These are phyloP conservation scores for Cladosporium velox DNA, from an alignment of 2,329 filamentous ascomycete genomes.

Conservation along the genomic window DNA sequence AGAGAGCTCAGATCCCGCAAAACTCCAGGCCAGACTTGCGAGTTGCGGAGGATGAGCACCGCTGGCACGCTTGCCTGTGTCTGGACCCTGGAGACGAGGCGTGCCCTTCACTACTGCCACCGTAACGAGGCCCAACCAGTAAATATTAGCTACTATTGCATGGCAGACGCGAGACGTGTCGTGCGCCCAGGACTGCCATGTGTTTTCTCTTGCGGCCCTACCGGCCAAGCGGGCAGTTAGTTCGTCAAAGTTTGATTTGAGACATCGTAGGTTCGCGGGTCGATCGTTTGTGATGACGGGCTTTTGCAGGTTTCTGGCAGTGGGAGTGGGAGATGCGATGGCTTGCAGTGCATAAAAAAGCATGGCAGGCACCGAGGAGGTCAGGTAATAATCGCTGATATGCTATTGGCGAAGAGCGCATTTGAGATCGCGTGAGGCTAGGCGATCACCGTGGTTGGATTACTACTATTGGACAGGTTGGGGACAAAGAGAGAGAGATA, in stretches of 20 bases:
- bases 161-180: background rate
- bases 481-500: constrained; percentile 10
- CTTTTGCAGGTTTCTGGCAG: background rate
- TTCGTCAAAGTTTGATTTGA: constrained; percentile 1
- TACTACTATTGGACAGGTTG: background rate
- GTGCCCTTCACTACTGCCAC: background rate
- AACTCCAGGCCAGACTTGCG: constrained; percentile 16
- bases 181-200: constrained; percentile 10
- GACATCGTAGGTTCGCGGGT: constrained; percentile 4
- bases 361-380: constrained; percentile 5
- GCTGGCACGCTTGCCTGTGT: constrained; percentile 7
- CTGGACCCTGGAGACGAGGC: constrained; percentile 15
- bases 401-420: background rate
- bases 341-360: constrained; percentile 9
- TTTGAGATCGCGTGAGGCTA: constrained; percentile 8
- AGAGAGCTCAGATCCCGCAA: constrained; percentile 10
- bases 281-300: constrained; percentile 4
- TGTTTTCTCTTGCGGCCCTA: background rate
- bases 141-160: background rate
- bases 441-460: background rate
- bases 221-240: constrained; percentile 1
- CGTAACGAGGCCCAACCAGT: background rate
- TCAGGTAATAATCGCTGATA: constrained; percentile 1
- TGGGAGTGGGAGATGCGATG: background rate
- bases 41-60: constrained; percentile 6